phyloP scores from a whole-genome alignment of 2,329 filamentous ascomycete species.

The Aureobasidium zeae region DNA sequence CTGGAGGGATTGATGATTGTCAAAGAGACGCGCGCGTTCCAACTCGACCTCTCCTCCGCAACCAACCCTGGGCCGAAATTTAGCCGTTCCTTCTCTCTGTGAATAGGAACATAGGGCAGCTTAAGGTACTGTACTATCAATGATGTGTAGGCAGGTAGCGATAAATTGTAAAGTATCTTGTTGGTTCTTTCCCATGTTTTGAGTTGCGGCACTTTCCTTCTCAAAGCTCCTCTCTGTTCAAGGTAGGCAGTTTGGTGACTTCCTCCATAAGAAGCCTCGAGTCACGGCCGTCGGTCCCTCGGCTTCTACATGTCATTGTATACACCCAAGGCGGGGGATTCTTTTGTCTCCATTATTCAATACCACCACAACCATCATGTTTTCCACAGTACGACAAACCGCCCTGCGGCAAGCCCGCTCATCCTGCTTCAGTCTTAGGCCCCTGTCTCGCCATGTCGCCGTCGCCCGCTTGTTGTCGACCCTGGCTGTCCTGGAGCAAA shows the following conservation, averaged over 20 bases:
- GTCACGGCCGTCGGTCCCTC: slow-evolving; percentile 6
- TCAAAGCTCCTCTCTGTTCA: no score
- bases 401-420: slow-evolving; percentile 20
- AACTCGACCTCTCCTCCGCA: slow-evolving; percentile 4
- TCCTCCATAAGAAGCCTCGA: not conserved
- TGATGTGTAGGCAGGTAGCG: not conserved
- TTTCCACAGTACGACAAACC: slow-evolving; percentile 18
- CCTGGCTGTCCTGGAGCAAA: slow-evolving; percentile 85
- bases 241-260: not conserved
- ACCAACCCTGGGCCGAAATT: not conserved
- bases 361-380: slow-evolving; percentile 17
- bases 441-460: slow-evolving; percentile 44
- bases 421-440: slow-evolving; percentile 28
- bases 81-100: slow-evolving; percentile 8
- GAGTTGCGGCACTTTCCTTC: not conserved
- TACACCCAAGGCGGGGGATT: slow-evolving; percentile 4
- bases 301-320: slow-evolving; percentile 6
- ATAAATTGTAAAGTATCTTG: not conserved
- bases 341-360: not conserved
- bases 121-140: not conserved
- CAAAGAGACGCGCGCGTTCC: slow-evolving; percentile 2
- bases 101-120: no score
- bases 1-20: slow-evolving; percentile 1
- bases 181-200: not conserved
- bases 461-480: slow-evolving; percentile 70